Conservation (phyloP, 108 stramenopile genomes). For the Cyclotella distinguenda region DNA sequence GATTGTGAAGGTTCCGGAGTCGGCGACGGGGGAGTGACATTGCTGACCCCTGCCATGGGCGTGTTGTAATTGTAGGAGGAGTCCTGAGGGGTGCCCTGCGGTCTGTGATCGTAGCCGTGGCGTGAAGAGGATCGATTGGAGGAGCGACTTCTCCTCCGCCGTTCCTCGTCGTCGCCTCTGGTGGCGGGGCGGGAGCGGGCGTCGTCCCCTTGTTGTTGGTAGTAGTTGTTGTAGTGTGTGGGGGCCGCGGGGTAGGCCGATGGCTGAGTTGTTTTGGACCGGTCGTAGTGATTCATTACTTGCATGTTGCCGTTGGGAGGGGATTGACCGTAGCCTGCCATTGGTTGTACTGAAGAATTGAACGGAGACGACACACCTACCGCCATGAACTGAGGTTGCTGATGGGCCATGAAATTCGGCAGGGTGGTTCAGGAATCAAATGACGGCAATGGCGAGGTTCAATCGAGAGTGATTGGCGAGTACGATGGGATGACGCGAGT, state of each 20-base stretch:
- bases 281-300: constrained; percentile 32
- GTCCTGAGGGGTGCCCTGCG: constrained; percentile 4
- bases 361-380: constrained; percentile 6
- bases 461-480: background rate
- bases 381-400: constrained; percentile 13
- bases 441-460: background rate
- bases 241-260: constrained; percentile 10
- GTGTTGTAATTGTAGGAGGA: constrained; percentile 10
- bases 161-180: constrained; percentile 19
- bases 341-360: background rate
- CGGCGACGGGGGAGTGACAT: constrained; percentile 30
- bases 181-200: constrained; percentile 1
- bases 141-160: constrained; percentile 16
- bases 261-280: constrained; percentile 1
- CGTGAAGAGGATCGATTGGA: constrained; percentile 7
- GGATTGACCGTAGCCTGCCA: constrained; percentile 16
- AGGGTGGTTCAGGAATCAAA: background rate
- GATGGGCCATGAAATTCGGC: background rate
- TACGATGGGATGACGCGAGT: background rate
- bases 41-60: constrained; percentile 7
- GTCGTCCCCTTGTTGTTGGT: constrained; percentile 14
- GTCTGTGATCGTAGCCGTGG: background rate
- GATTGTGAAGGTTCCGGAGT: constrained; percentile 15
- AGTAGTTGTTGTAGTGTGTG: constrained; percentile 22
- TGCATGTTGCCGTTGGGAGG: constrained; percentile 31